phyloP scores from a whole-genome alignment of 2,329 filamentous ascomycete species.

The Blastomyces silverae region DNA sequence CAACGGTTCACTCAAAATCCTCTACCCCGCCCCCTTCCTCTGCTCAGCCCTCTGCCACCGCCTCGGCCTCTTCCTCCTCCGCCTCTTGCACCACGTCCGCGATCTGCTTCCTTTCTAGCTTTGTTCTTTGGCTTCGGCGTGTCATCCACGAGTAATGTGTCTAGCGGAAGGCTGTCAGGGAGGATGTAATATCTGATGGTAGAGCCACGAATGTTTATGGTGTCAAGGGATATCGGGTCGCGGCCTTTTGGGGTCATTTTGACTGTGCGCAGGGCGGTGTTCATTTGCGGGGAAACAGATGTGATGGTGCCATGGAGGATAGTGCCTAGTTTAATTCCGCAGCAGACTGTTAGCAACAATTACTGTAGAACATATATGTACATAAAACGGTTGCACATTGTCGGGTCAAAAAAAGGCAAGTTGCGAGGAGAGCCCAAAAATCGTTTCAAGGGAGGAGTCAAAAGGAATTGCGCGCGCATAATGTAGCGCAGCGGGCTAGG shows the following conservation, averaged over 20 bases:
- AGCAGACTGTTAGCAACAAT: conserved; percentile 4
- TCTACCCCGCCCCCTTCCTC: conserved; percentile 51
- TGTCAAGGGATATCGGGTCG: conserved; percentile 80
- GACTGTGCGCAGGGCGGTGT: conserved; percentile 88
- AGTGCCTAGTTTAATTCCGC: conserved; percentile 55
- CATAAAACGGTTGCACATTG: not conserved
- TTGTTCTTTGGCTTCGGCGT: conserved; percentile 99
- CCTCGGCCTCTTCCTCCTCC: conserved; percentile 45
- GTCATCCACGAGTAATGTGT: conserved; percentile 93
- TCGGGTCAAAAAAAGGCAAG: not conserved
- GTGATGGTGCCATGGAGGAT: conserved; percentile 96
- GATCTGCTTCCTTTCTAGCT: conserved; percentile 77
- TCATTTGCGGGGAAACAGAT: conserved; percentile 96
- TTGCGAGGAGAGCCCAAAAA: not conserved
- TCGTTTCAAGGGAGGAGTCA: not conserved
- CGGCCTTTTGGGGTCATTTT: conserved; percentile 92
- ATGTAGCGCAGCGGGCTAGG: conserved; percentile 88
- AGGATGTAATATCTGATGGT: conserved; percentile 97
- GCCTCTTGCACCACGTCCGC: conserved; percentile 42
- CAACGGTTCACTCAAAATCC: conserved; percentile 22
- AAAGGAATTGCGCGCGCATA: conserved; percentile 61
- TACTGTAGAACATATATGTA: not conserved
- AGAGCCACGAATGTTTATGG: conserved; percentile 92
- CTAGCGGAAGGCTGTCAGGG: conserved; percentile 87
- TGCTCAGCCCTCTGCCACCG: conserved; percentile 48